phyloP scores from a whole-genome alignment of 2,329 filamentous ascomycete species.

The Pseudopithomyces chartarum region DNA sequence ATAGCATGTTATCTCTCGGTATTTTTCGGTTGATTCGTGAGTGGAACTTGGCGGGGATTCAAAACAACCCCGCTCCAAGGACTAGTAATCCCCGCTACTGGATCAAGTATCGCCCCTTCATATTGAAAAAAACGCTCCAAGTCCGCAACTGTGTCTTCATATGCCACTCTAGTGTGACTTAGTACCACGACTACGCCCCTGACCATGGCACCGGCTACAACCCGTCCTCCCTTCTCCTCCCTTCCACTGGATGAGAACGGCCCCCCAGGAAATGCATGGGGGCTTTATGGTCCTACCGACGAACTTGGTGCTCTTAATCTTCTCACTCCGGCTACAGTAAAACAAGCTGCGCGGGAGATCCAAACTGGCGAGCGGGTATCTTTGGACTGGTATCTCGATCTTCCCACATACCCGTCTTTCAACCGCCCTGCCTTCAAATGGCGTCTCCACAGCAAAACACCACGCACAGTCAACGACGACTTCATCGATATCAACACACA shows the following conservation, averaged over 20 bases:
- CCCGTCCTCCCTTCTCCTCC: constrained; percentile 48
- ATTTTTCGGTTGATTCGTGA: no score
- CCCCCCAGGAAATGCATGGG: constrained; percentile 62
- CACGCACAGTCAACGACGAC: constrained; percentile 45
- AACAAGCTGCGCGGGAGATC: constrained; percentile 53
- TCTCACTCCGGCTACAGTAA: constrained; percentile 54
- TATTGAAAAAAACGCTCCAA: no score
- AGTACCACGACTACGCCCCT: no score
- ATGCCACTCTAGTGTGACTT: no score
- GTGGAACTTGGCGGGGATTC: no score
- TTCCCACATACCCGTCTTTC: constrained; percentile 46
- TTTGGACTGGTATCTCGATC: constrained; percentile 49
- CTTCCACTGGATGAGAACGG: constrained; percentile 58
- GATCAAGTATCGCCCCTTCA: no score
- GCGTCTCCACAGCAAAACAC: constrained; percentile 30
- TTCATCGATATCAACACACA: constrained; percentile 46
- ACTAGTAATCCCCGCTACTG: no score
- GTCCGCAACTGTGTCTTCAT: no score
- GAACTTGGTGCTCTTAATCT: constrained; percentile 62
- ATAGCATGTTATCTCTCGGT: no score
- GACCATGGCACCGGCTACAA: constrained; percentile 24
- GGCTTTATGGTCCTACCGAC: constrained; percentile 57
- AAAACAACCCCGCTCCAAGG: no score
- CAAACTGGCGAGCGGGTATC: constrained; percentile 46
- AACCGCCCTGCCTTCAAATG: constrained; percentile 36